Base-by-base conservation (phyloP, 768 basidiomycete species). In the Macrolepiota fuliginosa region DNA sequence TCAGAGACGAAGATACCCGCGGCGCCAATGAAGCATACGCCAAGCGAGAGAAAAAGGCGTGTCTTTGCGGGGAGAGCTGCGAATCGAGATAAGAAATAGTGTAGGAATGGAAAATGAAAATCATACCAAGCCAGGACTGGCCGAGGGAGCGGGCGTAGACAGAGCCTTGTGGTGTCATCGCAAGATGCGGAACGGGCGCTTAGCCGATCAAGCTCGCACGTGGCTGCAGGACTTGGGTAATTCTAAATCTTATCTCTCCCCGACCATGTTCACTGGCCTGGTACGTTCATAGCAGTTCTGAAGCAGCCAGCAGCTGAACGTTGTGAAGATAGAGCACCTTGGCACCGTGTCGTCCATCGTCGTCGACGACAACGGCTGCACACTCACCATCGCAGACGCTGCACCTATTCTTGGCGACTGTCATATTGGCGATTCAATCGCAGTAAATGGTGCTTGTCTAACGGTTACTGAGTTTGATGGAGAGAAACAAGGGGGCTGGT, bases 341-440 rank as follows among this genome's bases (percentile, higher is more conserved):
- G 94, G 94, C 47, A 85, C 80, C 0, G 86, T 99, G 39, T 76
- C 82, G 13, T 76, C 79, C 62, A 85, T 94, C 66, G 75, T 77
- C 24, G 79, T 79, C 37, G 90, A 94, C 67, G 74, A 73, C 15
- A 86, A 86, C 13, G 95, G 96, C 6, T 97, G 93, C 75, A 89
- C 89, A 2, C 79, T 98, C 52, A 89, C 85, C 10, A 88, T 99
- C 72, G 76, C 82, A 17, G 75, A 92, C 62, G 81, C 90, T 2
- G 83, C 79, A 0, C 78, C 84, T 4, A 89, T 99, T 68, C 80
- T 99, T 2, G 85, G 71, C 4, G 97, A 99, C 72, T 98, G 95
- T 76, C 85, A 89, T 64, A 80, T 95, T 56, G 97, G 97, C 2
- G 97, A 98, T 78, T 96, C 94, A 25, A 98, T 96, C 58, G 90